Conservation (phyloP, 768 basidiomycete genomes). For the Symmetrospora coprosmae region DNA sequence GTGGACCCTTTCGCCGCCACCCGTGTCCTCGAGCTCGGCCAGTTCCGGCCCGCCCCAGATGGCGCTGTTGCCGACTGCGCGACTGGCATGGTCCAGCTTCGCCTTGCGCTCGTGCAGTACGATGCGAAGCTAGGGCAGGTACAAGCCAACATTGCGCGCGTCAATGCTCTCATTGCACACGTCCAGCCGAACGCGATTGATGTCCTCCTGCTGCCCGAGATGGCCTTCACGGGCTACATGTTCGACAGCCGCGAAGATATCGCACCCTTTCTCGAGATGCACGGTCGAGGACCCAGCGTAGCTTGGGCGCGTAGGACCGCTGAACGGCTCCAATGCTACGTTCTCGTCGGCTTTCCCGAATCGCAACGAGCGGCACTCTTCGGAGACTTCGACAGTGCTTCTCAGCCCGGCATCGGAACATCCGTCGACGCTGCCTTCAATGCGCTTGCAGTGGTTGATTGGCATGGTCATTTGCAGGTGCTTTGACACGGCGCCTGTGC, state of each 20-base stretch:
- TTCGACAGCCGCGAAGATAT: slow-evolving; percentile 25
- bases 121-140: neutral
- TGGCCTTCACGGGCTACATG: slow-evolving; percentile 33
- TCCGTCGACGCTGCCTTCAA: too few relatives aligned
- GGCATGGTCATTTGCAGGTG: neutral
- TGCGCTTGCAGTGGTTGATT: slow-evolving; percentile 22
- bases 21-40: too few relatives aligned
- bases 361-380: neutral
- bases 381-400: neutral
- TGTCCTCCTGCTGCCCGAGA: slow-evolving; percentile 30
- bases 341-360: slow-evolving; percentile 27
- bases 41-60: too few relatives aligned
- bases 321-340: slow-evolving; percentile 19
- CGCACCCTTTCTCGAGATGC: slow-evolving; percentile 22
- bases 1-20: too few relatives aligned
- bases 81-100: too few relatives aligned
- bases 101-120: slow-evolving; percentile 7
- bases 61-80: too few relatives aligned
- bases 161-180: neutral
- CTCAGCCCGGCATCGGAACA: neutral
- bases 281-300: neutral
- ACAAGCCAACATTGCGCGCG: neutral
- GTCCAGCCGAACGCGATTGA: slow-evolving; percentile 13
- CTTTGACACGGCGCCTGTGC: too few relatives aligned
- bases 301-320: slow-evolving; percentile 30